Percentiles rank a stretch among this genome's conserved stretches.
phyloP scores from a whole-genome alignment of 768 basidiomycete species.

The Boletus pseudo-olivaceus region DNA sequence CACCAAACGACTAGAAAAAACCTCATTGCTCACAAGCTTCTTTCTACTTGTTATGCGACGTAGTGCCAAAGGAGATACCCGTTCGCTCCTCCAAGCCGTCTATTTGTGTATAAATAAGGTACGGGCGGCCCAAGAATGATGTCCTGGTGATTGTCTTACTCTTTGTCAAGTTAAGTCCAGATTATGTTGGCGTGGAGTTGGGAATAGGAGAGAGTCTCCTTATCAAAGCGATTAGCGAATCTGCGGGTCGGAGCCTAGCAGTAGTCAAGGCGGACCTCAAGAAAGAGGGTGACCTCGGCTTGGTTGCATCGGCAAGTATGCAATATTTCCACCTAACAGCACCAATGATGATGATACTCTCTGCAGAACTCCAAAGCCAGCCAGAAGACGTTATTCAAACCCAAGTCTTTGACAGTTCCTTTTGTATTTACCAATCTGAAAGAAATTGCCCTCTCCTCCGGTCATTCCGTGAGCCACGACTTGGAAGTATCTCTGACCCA shows the following conservation, averaged over 20 bases:
- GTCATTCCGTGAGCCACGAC: conserved; percentile 62
- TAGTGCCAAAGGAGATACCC: conserved; percentile 68
- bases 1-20: conserved; percentile 94
- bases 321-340: background rate
- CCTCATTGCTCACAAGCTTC: conserved; percentile 81
- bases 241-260: conserved; percentile 82
- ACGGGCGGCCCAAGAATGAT: conserved; percentile 22
- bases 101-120: conserved; percentile 98
- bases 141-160: background rate
- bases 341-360: background rate
- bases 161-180: conserved; percentile 73
- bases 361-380: conserved; percentile 87
- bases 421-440: conserved; percentile 86
- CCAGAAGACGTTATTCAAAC: conserved; percentile 93
- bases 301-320: conserved; percentile 84
- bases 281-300: conserved; percentile 91
- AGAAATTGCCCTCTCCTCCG: conserved; percentile 84
- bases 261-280: conserved; percentile 89
- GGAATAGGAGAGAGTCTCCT: conserved; percentile 95
- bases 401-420: conserved; percentile 84
- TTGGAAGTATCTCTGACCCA: background rate
- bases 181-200: conserved; percentile 92
- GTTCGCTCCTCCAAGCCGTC: conserved; percentile 80
- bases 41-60: conserved; percentile 86
- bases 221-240: conserved; percentile 92